Base-by-base conservation (phyloP, 768 basidiomycete species). In the Rubroboletus satanas region DNA sequence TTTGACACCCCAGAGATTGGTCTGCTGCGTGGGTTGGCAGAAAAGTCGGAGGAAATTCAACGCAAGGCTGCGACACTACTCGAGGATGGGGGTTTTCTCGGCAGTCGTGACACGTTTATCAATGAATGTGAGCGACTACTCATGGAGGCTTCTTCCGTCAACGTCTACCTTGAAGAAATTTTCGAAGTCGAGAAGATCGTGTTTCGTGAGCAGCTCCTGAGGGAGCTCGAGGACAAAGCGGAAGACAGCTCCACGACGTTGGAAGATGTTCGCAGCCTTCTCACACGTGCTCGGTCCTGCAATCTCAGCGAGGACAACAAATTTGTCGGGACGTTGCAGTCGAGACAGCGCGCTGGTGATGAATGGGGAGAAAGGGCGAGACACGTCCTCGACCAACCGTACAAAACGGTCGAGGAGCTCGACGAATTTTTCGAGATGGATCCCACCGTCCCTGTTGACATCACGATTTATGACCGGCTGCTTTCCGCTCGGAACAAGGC, bases 1-100 rank as follows among this genome's bases (percentile, higher is more conserved):
- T 97, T 97, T 62, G 92, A 96, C 57, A 81, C 85, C 44, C 80
- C 82, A 5, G 94, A 97, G 70, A 86, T 93, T 29, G 72, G 66
- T 12, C 65, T 73, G 6, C 78, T 92, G 29, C 77, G 74, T 45
- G 68, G 63, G 15, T 72, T 90, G 37, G 83, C 80, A 7, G 71
- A 79, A 44, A 80, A 83, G 55, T 85, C 88, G 6, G 86, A 90
- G 62, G 81, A 83, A 36, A 80, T 81, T 45, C 83, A 80, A 61
- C 62, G 67, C 46, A 81, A 81, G 66, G 87, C 88, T 7, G 67
- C 69, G 14, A 59, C 67, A 8, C 67, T 91, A 10, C 78, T 92
- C 45, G 67, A 71, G 41, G 68, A 78, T 1, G 73, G 74, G 1
- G 66, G 70, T 10, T 55, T 67, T 7, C 75, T 76, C 35, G 70